Evolutionary conservation across 2,329 filamentous ascomycete genomes (phyloP).

Genomic region (Lachnellula willkommii): DNA sequence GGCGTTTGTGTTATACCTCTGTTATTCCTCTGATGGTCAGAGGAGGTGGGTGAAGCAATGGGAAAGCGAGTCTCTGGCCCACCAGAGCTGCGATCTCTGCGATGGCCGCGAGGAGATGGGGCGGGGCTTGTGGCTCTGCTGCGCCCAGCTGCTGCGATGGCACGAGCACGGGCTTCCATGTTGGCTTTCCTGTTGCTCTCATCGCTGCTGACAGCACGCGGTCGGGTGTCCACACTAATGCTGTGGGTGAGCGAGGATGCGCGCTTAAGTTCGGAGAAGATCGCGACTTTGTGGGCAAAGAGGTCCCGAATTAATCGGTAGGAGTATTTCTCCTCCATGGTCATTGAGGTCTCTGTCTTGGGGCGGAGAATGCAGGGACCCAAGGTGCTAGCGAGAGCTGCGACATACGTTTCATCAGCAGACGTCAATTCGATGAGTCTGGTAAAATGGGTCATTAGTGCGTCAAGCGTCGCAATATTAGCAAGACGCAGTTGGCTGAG

Average conservation of each 20-base stretch:
- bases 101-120: constrained; percentile 56
- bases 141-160: constrained; percentile 52
- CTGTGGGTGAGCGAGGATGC: constrained; percentile 66
- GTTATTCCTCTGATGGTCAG: constrained; percentile 35
- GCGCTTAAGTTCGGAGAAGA: constrained; percentile 94
- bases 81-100: constrained; percentile 73
- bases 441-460: constrained; percentile 96
- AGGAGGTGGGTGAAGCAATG: constrained; percentile 59
- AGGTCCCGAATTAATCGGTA: constrained; percentile 88
- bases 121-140: constrained; percentile 71
- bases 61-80: constrained; percentile 78
- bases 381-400: constrained; percentile 66
- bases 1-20: constrained; percentile 28
- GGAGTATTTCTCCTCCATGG: constrained; percentile 90
- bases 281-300: constrained; percentile 87
- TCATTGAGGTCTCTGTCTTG: constrained; percentile 79
- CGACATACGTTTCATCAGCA: constrained; percentile 80
- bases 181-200: constrained; percentile 91
- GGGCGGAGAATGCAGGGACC: constrained; percentile 86
- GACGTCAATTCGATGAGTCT: constrained; percentile 94
- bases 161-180: constrained; percentile 87
- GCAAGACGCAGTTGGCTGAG: constrained; percentile 90
- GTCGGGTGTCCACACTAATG: constrained; percentile 54
- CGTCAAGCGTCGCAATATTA: constrained; percentile 98
- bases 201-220: constrained; percentile 86